These are phyloP conservation scores for Purpureocillium lavendulum DNA, from an alignment of 2,329 filamentous ascomycete genomes.

Conservation along the genomic window DNA sequence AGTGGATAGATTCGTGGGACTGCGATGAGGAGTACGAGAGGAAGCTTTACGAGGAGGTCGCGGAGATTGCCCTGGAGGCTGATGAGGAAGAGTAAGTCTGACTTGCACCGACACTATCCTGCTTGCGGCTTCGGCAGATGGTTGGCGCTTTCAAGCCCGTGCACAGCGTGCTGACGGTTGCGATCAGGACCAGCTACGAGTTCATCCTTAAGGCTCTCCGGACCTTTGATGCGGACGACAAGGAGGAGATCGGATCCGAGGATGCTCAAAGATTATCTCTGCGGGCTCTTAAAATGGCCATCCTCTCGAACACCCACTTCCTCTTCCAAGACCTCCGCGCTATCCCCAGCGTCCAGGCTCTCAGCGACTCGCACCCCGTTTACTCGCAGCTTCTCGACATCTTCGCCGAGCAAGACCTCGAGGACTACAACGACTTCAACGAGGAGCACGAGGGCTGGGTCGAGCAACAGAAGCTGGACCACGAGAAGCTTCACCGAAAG, in stretches of 20 bases:
- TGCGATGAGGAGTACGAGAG: constrained; percentile 74
- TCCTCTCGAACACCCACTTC: constrained; percentile 49
- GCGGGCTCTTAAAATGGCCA: constrained; percentile 45
- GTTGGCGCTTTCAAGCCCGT: too few relatives aligned
- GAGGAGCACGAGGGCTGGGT: constrained; percentile 84
- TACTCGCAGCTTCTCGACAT: constrained; percentile 92
- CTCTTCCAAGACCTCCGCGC: constrained; percentile 75
- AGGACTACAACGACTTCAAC: constrained; percentile 93
- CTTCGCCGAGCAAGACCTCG: constrained; percentile 87
- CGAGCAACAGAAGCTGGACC: constrained; percentile 65
- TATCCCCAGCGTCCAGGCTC: constrained; percentile 75
- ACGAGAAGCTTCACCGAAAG: constrained; percentile 76
- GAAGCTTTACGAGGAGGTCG: constrained; percentile 75
- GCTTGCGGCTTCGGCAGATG: too few relatives aligned
- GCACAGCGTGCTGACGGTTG: too few relatives aligned
- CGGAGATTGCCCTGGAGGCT: constrained; percentile 69
- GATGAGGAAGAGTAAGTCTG: constrained; percentile 64
- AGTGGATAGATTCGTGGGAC: constrained; percentile 79
- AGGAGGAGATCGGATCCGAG: constrained; percentile 47
- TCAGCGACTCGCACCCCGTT: constrained; percentile 73
- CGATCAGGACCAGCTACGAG: constrained; percentile 50
- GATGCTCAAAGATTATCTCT: constrained; percentile 54
- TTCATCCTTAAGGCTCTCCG: constrained; percentile 56
- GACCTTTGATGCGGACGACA: constrained; percentile 49
- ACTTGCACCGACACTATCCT: background rate